Base-by-base conservation (phyloP, 1,284 basidiomycete species). In the Cutaneotrichosporon cyanovorans region DNA sequence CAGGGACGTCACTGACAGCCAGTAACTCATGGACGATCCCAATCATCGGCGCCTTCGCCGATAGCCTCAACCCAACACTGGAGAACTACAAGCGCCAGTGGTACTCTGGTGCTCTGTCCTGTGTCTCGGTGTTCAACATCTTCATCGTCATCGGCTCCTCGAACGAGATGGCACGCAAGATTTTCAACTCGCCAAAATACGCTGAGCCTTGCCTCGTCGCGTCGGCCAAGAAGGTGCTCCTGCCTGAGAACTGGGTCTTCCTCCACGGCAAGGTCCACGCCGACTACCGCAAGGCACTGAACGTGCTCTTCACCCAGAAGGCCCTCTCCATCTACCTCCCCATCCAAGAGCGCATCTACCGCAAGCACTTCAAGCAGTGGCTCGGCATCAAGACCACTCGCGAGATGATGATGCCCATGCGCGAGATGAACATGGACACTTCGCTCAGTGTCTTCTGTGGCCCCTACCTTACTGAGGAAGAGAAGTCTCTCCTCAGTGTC, bases 171-270 rank as follows among this genome's bases (percentile, higher is more conserved):
- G 77, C 89, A 6, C 84, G 91, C 59, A 93, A 91, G 73, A 91
- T 95, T 59, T 76, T 96, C 64, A 93, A 95, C 75, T 89, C 87
- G 16, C 89, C 90, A 5, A 80, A 73, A 19, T 82, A 85, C 62
- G 84, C 91, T 40, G 90, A 93, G 69, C 93, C 93, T 5, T 95
- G 90, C 68, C 82, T 98, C 16, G 90, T 96, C 33, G 79, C 91
- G 58, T 87, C 89, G 9, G 95, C 90, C 44, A 96, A 96, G 73
- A 78, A 85, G 58, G 78, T 98, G 45, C 77, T 98, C 34, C 77
- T 80, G 51, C 78, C 85, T 1, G 86, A 95, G 51, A 98, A 97
- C 76, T 98, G 95, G 92, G 93, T 98, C 9, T 98, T 98, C 77
- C 76, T 97, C 38, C 92, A 82, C 57, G 93, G 93, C 49, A 97